Evolutionary conservation across 257 asterid genomes (phyloP).

Genomic region (Scutellaria minor): DNA sequence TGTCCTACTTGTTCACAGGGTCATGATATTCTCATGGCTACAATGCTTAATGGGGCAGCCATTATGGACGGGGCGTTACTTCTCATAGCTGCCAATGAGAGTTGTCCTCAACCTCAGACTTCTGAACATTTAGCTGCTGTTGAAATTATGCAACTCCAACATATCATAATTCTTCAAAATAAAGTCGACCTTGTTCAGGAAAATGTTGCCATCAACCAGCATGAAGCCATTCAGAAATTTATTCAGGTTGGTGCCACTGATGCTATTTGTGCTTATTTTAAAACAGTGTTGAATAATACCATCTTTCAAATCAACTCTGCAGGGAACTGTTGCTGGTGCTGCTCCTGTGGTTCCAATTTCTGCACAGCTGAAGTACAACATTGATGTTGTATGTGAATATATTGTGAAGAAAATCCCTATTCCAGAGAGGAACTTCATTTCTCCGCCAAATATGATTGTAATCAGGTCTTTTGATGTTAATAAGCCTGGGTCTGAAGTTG

Average conservation of each 20-base stretch:
- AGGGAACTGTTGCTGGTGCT: constrained; percentile 95
- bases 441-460: constrained; percentile 97
- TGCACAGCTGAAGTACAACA: constrained; percentile 93
- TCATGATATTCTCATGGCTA: constrained; percentile 98
- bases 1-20: constrained; percentile 51
- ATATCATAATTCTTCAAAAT: constrained; percentile 92
- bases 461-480: constrained; percentile 97
- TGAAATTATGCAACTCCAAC: constrained; percentile 93
- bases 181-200: constrained; percentile 98
- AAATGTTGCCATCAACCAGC: constrained; percentile 97
- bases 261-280: not conserved
- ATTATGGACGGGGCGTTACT: constrained; percentile 97
- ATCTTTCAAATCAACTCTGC: constrained; percentile 35
- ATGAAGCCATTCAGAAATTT: constrained; percentile 92
- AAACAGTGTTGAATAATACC: constrained; percentile 3
- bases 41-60: constrained; percentile 98
- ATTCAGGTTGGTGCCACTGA: constrained; percentile 63
- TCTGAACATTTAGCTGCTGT: constrained; percentile 97
- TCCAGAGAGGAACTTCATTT: constrained; percentile 81
- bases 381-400: constrained; percentile 92
- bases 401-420: constrained; percentile 87
- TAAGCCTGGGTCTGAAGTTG: constrained; percentile 98
- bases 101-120: constrained; percentile 99
- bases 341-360: constrained; percentile 97
- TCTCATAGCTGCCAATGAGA: constrained; percentile 94